Evolutionary conservation across 2,329 filamentous ascomycete species (phyloP).

Genomic region (Ascochyta clinopodiicola): DNA sequence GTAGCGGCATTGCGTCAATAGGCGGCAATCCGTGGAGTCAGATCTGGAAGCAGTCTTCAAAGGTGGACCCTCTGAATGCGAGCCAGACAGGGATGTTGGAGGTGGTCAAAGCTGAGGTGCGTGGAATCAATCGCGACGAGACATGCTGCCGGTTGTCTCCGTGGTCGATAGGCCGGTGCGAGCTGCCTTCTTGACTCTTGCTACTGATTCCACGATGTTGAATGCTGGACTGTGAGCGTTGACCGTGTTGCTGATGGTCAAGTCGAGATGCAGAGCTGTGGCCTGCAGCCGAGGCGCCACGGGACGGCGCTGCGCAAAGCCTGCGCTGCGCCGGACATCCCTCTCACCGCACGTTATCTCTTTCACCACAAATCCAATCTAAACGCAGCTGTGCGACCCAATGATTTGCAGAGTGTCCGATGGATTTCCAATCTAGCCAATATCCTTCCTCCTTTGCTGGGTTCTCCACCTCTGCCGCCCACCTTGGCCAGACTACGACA

Average conservation of each 20-base stretch:
- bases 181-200: constrained; percentile 2
- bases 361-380: constrained; percentile 46
- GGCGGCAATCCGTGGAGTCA: constrained; percentile 17
- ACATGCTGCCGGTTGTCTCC: constrained; percentile 16
- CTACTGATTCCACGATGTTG: background rate
- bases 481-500: constrained; percentile 26
- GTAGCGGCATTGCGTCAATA: constrained; percentile 5
- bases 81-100: constrained; percentile 22
- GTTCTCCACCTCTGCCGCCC: constrained; percentile 37
- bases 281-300: constrained; percentile 10
- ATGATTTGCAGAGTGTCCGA: constrained; percentile 43
- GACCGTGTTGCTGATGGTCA: constrained; percentile 4
- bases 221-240: background rate
- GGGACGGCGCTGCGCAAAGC: constrained; percentile 10
- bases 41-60: constrained; percentile 33
- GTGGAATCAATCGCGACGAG: constrained; percentile 21
- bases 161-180: constrained; percentile 2
- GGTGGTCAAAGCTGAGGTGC: constrained; percentile 20
- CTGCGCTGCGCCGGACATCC: constrained; percentile 22
- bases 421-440: constrained; percentile 49
- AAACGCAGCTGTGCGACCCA: constrained; percentile 49
- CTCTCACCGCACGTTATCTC: constrained; percentile 46
- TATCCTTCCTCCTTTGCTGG: constrained; percentile 41
- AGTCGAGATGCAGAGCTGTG: constrained; percentile 6
- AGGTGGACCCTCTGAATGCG: constrained; percentile 15